Percentiles rank a stretch among this genome's conserved stretches.
phyloP scores from a whole-genome alignment of 2,329 filamentous ascomycete genomes.

The Penicillium sp. region DNA sequence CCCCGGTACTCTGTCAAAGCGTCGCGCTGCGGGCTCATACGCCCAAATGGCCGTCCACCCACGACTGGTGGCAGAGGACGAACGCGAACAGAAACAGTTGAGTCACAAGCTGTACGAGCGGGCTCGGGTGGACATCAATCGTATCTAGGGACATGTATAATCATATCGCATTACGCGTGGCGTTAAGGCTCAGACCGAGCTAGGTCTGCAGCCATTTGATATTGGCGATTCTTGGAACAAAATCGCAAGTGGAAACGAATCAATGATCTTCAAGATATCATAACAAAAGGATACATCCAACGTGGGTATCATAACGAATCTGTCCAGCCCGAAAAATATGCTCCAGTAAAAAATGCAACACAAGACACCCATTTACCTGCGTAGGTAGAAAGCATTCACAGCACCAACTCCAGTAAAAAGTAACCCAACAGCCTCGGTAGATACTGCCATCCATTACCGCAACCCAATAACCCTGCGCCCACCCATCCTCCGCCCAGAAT shows the following conservation, averaged over 20 bases:
- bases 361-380: not conserved
- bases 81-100: conserved; percentile 58
- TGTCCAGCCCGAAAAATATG: conserved; percentile 2
- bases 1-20: conserved; percentile 81
- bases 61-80: conserved; percentile 57
- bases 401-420: not conserved
- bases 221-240: not conserved
- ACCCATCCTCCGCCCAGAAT: conserved; percentile 37
- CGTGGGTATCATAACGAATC: conserved; percentile 7
- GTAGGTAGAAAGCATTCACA: not conserved
- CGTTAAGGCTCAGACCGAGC: conserved; percentile 16
- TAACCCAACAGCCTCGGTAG: not conserved
- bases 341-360: conserved; percentile 13
- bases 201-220: not conserved
- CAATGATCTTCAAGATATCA: conserved; percentile 7
- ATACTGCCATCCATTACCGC: not conserved
- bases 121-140: conserved; percentile 80
- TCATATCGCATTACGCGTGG: conserved; percentile 23
- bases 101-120: conserved; percentile 77
- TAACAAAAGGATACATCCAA: not conserved
- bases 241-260: conserved; percentile 5
- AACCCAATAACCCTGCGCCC: conserved; percentile 39
- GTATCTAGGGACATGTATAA: conserved; percentile 54
- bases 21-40: conserved; percentile 79
- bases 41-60: conserved; percentile 74